Evolutionary conservation across 495 filamentous ascomycete genomes (phyloP), one percentile per base, ranked within the genome.

Genomic region (Diplogelasinospora grovesii): DNA sequence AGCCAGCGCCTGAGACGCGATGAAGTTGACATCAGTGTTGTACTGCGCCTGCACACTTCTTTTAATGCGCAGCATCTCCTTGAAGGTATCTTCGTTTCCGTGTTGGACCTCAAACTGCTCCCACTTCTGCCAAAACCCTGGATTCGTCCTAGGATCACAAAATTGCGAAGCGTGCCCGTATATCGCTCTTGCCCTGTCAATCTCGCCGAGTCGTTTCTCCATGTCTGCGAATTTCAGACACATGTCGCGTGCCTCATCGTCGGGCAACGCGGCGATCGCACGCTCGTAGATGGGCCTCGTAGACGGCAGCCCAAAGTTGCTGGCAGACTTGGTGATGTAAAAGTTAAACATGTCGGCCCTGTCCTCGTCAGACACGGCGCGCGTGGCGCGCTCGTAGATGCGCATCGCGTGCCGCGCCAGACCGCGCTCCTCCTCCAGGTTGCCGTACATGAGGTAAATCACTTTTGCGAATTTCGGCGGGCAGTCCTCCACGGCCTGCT

Each of bases 151-250:
- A 11, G 92, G 92, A 65, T 99, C 92, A 63, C 87, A 93, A 69
- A 96, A 99, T 56, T 99, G 92, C 10, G 86, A 93, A 13, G 85
- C 92, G 56, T 99, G 92, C 8, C 87, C 92, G 53, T 90, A 99
- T 45, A 99, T 95, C 5, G 88, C 88, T 50, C 92, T 73, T 5
- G 92, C 90, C 28, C 93, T 81, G 59, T 99, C 92, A 56, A 99
- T 95, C 62, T 99, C 92, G 39, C 92, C 92, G 0, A 99, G 78
- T 14, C 92, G 63, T 51, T 93, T 78, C 71, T 99, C 92, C 93
- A 97, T 97, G 59, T 99, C 92, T 7, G 92, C 93, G 48, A 96
- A 99, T 58, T 96, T 97, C 54, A 97, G 78, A 64, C 93, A 97
- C 93, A 97, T 99, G 49, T 93, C 86, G 54, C 85, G 83, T 4